A percentile compares a stretch with the other conserved stretches of the same genome.
Evolutionary conservation across 139 green algal species (phyloP).

Genomic region (Coccomyxa sp.): DNA sequence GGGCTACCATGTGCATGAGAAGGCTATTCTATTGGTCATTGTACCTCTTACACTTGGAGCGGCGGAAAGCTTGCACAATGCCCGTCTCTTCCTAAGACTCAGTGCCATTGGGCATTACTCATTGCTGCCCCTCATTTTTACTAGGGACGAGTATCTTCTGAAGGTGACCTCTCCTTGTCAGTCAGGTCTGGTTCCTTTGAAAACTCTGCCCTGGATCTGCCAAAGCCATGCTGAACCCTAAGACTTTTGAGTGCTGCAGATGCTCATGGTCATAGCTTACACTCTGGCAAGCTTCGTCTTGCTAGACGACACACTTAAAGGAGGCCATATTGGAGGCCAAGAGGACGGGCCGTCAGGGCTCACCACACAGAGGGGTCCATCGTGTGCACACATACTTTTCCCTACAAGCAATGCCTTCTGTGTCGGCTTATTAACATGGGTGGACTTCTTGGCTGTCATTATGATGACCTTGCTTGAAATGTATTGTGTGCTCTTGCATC

Average conservation of each 20-base stretch:
- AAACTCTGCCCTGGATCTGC: neutral
- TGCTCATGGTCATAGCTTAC: neutral
- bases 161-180: conserved; percentile 44
- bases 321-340: no score
- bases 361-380: neutral
- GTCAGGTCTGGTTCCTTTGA: neutral
- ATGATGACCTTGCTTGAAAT: neutral
- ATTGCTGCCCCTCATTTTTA: conserved; percentile 81
- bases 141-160: conserved; percentile 66
- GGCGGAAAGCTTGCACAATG: neutral
- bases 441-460: no score
- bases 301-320: neutral
- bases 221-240: neutral
- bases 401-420: neutral
- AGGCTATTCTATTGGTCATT: conserved; percentile 78
- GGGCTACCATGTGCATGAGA: conserved; percentile 97
- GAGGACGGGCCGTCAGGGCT: neutral
- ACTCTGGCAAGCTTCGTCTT: neutral
- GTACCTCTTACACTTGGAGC: conserved; percentile 54
- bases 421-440: neutral
- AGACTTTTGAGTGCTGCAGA: neutral
- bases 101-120: conserved; percentile 50
- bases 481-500: conserved; percentile 36
- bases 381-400: neutral
- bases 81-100: conserved; percentile 49